These are phyloP conservation scores for Phlebiopsis gigantea DNA, from an alignment of 768 basidiomycete species.

Conservation along the genomic window DNA sequence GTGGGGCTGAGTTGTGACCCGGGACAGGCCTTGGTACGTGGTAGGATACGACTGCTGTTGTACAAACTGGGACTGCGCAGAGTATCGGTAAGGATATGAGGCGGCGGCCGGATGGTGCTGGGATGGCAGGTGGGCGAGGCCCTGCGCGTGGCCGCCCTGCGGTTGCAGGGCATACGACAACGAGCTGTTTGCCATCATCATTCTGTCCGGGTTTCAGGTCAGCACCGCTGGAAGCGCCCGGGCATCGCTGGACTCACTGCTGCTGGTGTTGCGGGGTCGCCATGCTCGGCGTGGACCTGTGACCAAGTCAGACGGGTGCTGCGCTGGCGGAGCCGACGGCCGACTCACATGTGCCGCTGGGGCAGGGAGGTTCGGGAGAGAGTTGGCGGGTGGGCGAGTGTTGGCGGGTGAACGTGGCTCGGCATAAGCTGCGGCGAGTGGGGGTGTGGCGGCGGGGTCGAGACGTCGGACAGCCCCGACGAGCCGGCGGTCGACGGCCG, in stretches of 20 bases:
- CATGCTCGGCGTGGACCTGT: neutral
- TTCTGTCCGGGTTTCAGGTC: neutral
- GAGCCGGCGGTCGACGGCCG: slow-evolving; percentile 75
- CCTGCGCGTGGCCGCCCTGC: too few relatives aligned
- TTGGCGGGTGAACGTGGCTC: neutral
- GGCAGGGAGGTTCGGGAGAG: slow-evolving; percentile 1
- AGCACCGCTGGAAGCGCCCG: neutral
- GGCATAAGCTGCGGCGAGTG: slow-evolving; percentile 60
- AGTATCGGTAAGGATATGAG: slow-evolving; percentile 5
- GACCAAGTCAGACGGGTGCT: neutral
- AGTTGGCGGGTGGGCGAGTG: neutral
- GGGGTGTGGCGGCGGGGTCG: slow-evolving; percentile 67
- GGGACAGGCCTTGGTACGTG: slow-evolving; percentile 2
- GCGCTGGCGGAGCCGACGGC: neutral
- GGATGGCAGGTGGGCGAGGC: neutral
- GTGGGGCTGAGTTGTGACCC: slow-evolving; percentile 2
- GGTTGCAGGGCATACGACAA: slow-evolving; percentile 1
- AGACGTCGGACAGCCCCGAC: slow-evolving; percentile 64
- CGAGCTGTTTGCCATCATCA: neutral
- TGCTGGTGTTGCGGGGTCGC: neutral
- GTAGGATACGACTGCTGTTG: slow-evolving; percentile 3
- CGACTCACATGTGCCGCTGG: slow-evolving; percentile 5
- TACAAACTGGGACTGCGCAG: slow-evolving; percentile 1
- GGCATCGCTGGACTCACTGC: slow-evolving; percentile 2
- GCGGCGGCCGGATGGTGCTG: slow-evolving; percentile 4